Base-by-base conservation (phyloP, 306 rosid genomes). In the Elaeagnus macrophylla region DNA sequence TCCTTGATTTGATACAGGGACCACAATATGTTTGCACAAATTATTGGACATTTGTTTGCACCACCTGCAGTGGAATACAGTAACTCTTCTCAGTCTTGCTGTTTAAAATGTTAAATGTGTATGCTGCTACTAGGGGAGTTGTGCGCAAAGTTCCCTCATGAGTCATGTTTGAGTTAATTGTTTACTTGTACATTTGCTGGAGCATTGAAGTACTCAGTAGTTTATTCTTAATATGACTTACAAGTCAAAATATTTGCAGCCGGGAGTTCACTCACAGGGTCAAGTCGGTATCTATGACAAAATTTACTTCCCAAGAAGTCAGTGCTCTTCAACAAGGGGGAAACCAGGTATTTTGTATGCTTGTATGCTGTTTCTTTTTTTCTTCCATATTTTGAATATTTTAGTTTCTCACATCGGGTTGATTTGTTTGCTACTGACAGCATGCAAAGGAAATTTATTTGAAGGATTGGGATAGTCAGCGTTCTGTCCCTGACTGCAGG, bases 21-120 rank as follows among this genome's bases (percentile, higher is more conserved):
- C 99, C 99, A 14, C 99, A 87, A 64, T 91, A 91, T 81, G 99
- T 87, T 20, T 91, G 96, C 89, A 87, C 95, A 19, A 84, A 84
- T 77, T 91, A 84, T 81, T 91, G 95, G 96, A 87, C 95, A 9
- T 91, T 91, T 80, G 79, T 91, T 71, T 91, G 96, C 87, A 87
- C 87, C 52, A 80, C 78, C 75, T 91, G 99, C 56, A 72, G 99
- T 78, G 99, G 99, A 71, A 91, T 91, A 64, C 99, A 91, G 99
- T 91, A 82, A 91, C 96, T 82, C 46, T 58, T 73, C 37, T 42
- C 55, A 51, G 39, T 48, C 43, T 20, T 48, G 10, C 54, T 67
- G 55, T 49, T 39, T 56, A 8, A 36, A 32, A 8, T 54, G 36
- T 9, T 47, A 37, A 32, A 46, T 12, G 60, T 49, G 45, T 15